These are phyloP conservation scores for Backusella mclennaniae DNA, from an alignment of 192 early-diverging fungal genomes.

Conservation along the genomic window DNA sequence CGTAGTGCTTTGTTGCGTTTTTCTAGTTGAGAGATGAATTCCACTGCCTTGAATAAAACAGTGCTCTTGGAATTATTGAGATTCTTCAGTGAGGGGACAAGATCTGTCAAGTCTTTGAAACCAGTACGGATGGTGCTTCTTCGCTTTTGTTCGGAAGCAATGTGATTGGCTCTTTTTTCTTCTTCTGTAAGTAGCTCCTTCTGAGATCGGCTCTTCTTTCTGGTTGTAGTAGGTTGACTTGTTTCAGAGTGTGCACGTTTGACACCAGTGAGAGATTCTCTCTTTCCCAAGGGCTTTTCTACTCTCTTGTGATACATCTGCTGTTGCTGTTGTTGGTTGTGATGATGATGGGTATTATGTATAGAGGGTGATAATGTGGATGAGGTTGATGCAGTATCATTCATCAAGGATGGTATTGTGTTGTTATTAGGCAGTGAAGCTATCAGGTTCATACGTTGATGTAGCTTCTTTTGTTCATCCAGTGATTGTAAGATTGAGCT, in stretches of 20 bases:
- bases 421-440: background rate
- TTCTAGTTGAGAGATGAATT: constrained; percentile 66
- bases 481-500: constrained; percentile 17
- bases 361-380: background rate
- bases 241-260: constrained; percentile 1
- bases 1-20: constrained; percentile 43
- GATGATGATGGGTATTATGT: background rate
- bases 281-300: background rate
- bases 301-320: background rate
- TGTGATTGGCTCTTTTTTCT: constrained; percentile 75
- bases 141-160: constrained; percentile 74
- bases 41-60: constrained; percentile 69
- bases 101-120: constrained; percentile 89
- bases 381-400: background rate
- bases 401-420: background rate
- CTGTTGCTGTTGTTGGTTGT: background rate
- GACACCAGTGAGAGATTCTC: background rate
- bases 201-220: constrained; percentile 29
- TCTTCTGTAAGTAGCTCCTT: constrained; percentile 74
- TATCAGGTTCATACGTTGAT: background rate
- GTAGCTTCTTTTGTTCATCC: constrained; percentile 16
- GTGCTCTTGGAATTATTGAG: constrained; percentile 67
- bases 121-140: constrained; percentile 76
- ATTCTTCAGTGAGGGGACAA: constrained; percentile 81
- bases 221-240: background rate